phyloP scores from a whole-genome alignment of 2,329 filamentous ascomycete genomes.

The Cryphonectria japonica region DNA sequence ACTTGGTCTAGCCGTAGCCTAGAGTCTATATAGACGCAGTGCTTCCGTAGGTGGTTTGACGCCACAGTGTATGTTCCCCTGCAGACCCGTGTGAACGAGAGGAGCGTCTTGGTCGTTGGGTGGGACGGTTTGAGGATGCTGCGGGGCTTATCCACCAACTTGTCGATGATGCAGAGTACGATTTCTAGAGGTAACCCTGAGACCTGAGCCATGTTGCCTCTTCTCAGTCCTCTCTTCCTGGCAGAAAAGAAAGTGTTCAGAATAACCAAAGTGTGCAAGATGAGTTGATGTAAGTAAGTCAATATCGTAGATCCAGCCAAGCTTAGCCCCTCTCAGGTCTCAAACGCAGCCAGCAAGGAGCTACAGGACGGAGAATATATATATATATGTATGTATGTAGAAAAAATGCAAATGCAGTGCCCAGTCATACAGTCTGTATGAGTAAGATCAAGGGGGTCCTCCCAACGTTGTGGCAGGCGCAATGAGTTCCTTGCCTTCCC shows the following conservation, averaged over 20 bases:
- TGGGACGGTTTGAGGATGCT: constrained; percentile 44
- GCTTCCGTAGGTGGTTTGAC: constrained; percentile 46
- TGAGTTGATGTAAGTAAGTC: not conserved
- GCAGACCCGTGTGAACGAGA: constrained; percentile 49
- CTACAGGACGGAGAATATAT: not conserved
- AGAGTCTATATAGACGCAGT: constrained; percentile 51
- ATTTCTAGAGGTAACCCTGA: constrained; percentile 21
- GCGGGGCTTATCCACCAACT: constrained; percentile 12
- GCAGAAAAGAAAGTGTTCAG: too few relatives aligned
- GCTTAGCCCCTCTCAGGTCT: not conserved
- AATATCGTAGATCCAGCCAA: not conserved
- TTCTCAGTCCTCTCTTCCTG: too few relatives aligned
- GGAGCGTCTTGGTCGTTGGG: constrained; percentile 46
- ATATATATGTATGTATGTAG: too few relatives aligned
- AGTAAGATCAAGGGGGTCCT: too few relatives aligned
- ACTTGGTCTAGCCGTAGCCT: constrained; percentile 40
- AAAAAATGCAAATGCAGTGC: too few relatives aligned
- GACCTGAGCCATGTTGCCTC: constrained; percentile 10
- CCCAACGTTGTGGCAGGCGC: too few relatives aligned
- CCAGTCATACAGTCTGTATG: too few relatives aligned
- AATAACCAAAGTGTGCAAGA: not conserved
- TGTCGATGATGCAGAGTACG: constrained; percentile 22
- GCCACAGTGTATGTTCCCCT: constrained; percentile 47
- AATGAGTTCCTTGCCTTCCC: too few relatives aligned
- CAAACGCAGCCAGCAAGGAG: not conserved